Evolutionary conservation across 345 rosid species (phyloP), one percentile per base, ranked within the genome.

Genomic region (Eucalyptus decipiens): DNA sequence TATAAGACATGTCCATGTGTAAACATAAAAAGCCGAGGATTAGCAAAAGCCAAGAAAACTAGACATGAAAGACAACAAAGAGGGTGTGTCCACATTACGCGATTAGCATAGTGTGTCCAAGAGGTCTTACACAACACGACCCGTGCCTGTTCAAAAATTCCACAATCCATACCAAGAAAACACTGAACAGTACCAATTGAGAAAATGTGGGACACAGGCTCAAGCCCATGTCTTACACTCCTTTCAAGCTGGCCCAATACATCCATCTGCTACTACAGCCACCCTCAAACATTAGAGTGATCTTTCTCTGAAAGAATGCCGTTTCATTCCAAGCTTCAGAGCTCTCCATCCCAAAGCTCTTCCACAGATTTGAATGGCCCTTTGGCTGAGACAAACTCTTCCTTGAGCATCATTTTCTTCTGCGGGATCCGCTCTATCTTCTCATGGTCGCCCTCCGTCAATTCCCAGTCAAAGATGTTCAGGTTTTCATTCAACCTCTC

Each of bases 281-380:
- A 54, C 26, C 58, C 24, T 54, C 60, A 21, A 54, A 54, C 60
- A 54, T 51, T 17, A 7, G 9, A 51, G 69, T n/a, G 76, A 65
- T 65, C 76, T 32, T 21, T 37, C 81, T 34, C 26, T 19, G 43
- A 19, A 72, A 56, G 83, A 76, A 26, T 40, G 85, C 85, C 85
- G 40, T 40, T 76, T 72, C 47, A 76, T 40, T 76, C 47, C 83
- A 30, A 76, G 83, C 83, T 37, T 49, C 58, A 86, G 58, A 86
- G 62, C 52, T 69, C 88, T 32, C 88, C 90, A 69, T 89, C 90
- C 90, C 90, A 89, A 28, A 89, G 85, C 88, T 89, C 90, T 67
- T 89, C 90, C 26, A 86, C 52, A 32, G 90, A 58, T 48, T 43
- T 69, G 88, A 86, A 89, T 62, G 90, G 88, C 67, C 90, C 90